Conservation (phyloP, 2,329 filamentous ascomycete species). For the Trichoderma breve region DNA sequence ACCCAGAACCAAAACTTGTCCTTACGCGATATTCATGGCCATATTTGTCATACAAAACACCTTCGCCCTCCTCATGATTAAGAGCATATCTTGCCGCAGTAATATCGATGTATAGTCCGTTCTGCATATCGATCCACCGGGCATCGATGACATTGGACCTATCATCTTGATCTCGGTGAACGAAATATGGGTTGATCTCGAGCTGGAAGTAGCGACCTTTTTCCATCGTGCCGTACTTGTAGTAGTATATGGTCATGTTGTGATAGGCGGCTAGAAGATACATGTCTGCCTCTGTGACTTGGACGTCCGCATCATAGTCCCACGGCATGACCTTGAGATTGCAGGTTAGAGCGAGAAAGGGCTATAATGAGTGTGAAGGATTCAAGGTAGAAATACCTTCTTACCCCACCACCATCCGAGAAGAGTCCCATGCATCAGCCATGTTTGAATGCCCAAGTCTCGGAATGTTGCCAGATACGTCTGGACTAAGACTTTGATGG, state of each 20-base stretch:
- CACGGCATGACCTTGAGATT: constrained; percentile 63
- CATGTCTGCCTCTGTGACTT: constrained; percentile 66
- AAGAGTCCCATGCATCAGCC: constrained; percentile 82
- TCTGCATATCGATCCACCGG: constrained; percentile 48
- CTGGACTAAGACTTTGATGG: constrained; percentile 64
- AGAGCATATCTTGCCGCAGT: constrained; percentile 50
- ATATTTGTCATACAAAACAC: constrained; percentile 51
- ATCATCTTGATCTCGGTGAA: constrained; percentile 39
- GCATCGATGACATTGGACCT: constrained; percentile 46
- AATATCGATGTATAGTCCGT: constrained; percentile 51
- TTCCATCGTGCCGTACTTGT: constrained; percentile 39
- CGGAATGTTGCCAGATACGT: constrained; percentile 69
- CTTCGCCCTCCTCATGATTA: constrained; percentile 42
- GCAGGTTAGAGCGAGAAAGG: neutral
- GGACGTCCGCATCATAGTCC: constrained; percentile 76
- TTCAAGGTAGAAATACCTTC: constrained; percentile 33
- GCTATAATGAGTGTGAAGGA: neutral
- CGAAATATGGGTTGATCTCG: constrained; percentile 48
- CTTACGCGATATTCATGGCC: constrained; percentile 49
- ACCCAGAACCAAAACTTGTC: too few species aligned
- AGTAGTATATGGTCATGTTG: constrained; percentile 57
- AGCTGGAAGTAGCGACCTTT: constrained; percentile 46
- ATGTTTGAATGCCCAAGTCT: constrained; percentile 68
- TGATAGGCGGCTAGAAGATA: constrained; percentile 62
- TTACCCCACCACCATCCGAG: constrained; percentile 86